Evolutionary conservation across 306 rosid genomes (phyloP).

Genomic region (Luffa acutangula): DNA sequence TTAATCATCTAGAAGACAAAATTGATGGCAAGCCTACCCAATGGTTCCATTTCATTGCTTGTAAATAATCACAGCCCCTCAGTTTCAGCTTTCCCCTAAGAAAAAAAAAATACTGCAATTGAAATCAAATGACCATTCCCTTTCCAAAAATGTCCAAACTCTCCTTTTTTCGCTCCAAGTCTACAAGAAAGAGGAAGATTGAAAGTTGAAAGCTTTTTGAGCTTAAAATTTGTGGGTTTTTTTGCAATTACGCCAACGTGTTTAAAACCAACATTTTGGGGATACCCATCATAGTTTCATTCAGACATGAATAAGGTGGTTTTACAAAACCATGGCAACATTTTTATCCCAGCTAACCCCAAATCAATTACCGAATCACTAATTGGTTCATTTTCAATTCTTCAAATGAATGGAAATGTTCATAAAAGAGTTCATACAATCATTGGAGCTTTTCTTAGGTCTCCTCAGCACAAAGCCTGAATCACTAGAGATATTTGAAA

Average conservation of each 20-base stretch:
- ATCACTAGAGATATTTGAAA: constrained; percentile 47
- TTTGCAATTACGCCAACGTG: constrained; percentile 68
- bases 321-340: constrained; percentile 63
- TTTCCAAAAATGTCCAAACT: background rate
- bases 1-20: too few species aligned
- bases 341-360: constrained; percentile 79
- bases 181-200: background rate
- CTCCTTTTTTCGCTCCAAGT: background rate
- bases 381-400: constrained; percentile 62
- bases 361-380: constrained; percentile 62
- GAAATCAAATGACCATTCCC: background rate
- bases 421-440: constrained; percentile 63
- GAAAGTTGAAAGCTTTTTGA: background rate
- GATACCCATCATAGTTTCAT: constrained; percentile 67
- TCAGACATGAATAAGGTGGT: constrained; percentile 70
- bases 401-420: constrained; percentile 47
- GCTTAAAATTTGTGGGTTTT: background rate
- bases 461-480: constrained; percentile 53
- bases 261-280: constrained; percentile 73
- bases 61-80: background rate
- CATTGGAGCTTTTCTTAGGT: constrained; percentile 51
- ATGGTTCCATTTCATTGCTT: background rate
- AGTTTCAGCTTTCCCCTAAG: background rate
- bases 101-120: background rate
- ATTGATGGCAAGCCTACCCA: too few species aligned